Evolutionary conservation across 345 rosid species (phyloP).

Genomic region (Salix suchowensis): DNA sequence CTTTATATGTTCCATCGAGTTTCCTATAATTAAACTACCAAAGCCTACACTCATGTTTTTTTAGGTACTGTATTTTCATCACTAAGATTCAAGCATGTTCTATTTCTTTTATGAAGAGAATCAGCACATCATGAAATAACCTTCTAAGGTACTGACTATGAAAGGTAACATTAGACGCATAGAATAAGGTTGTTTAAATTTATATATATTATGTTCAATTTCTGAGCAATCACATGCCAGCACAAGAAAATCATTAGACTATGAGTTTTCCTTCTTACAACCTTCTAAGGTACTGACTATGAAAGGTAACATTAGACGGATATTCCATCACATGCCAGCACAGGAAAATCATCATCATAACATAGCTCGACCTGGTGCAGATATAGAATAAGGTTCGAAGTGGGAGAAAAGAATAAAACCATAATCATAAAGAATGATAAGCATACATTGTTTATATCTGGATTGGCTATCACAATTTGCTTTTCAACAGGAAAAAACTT

Average conservation of each 20-base stretch:
- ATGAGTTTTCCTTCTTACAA: too few relatives aligned
- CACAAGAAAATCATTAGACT: too few relatives aligned
- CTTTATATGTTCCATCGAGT: not conserved
- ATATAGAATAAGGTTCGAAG: not conserved
- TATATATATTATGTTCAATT: too few relatives aligned
- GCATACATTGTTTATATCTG: conserved; percentile 68
- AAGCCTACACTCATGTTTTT: not conserved
- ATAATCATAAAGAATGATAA: not conserved
- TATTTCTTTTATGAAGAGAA: not conserved
- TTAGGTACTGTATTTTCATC: not conserved
- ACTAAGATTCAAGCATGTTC: not conserved
- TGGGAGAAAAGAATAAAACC: not conserved
- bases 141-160: not conserved
- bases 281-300: not conserved
- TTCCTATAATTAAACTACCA: not conserved
- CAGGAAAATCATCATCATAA: conserved; percentile 85
- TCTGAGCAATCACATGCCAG: too few relatives aligned
- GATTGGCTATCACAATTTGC: conserved; percentile 83
- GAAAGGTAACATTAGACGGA: conserved; percentile 3
- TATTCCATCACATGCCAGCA: conserved; percentile 96
- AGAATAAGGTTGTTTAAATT: too few relatives aligned
- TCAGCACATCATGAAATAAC: not conserved
- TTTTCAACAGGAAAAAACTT: conserved; percentile 70
- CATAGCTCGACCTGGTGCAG: conserved; percentile 74
- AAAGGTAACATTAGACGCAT: not conserved